phyloP scores from a whole-genome alignment of 202 grass and related monocot genomes.

The Dendrocalamus latiflorus region DNA sequence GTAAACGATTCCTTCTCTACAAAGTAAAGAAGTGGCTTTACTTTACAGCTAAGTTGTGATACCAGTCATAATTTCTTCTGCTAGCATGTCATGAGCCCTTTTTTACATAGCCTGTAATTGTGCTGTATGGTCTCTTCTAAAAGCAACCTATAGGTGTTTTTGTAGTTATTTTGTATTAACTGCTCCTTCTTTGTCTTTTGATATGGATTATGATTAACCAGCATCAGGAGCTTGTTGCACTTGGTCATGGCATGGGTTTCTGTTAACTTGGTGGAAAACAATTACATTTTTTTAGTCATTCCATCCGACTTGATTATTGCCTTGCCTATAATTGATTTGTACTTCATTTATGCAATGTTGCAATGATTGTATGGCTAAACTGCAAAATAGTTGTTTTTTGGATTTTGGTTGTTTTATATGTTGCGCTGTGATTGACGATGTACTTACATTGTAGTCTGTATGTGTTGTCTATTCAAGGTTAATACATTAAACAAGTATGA shows the following conservation, averaged over 20 bases:
- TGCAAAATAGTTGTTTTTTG: background rate
- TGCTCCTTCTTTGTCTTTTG: background rate
- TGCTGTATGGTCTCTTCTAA: background rate
- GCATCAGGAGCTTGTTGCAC: background rate
- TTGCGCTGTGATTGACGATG: background rate
- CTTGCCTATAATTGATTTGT: background rate
- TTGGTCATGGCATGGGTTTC: background rate
- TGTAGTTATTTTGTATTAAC: background rate
- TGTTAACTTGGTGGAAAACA: background rate
- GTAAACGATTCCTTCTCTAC: background rate
- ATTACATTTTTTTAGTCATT: background rate
- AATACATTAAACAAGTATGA: background rate
- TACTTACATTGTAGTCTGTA: background rate
- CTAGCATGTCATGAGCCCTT: background rate
- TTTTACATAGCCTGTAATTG: background rate
- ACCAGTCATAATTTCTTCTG: background rate
- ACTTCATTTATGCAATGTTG: background rate
- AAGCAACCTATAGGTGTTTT: background rate
- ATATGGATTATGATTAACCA: background rate
- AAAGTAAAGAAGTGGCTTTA: conserved; percentile 16
- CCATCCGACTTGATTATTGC: background rate
- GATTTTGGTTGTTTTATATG: background rate
- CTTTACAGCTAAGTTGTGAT: conserved; percentile 30
- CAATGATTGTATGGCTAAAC: background rate
- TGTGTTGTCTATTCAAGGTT: background rate